Evolutionary conservation across 2,329 filamentous ascomycete genomes (phyloP).

Genomic region (Hypoxylon sp.): DNA sequence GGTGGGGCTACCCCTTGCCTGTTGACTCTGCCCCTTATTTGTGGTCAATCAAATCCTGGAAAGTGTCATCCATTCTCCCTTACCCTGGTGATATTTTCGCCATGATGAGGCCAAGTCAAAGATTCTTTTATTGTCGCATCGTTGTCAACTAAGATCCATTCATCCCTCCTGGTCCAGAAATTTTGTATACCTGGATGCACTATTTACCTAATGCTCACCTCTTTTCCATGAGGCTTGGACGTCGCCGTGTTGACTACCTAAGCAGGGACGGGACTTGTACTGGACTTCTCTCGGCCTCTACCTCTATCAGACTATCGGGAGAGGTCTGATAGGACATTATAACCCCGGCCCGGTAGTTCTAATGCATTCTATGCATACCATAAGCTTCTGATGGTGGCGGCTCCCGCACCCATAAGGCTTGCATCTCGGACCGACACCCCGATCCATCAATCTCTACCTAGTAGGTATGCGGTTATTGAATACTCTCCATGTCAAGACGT

Average conservation of each 20-base stretch:
- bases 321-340: neutral
- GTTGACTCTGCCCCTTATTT: too few species aligned
- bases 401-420: neutral
- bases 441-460: neutral
- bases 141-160: neutral
- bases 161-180: too few species aligned
- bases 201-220: neutral
- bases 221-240: neutral
- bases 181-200: too few species aligned
- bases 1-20: too few species aligned
- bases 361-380: neutral
- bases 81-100: too few species aligned
- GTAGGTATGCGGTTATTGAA: neutral
- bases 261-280: neutral
- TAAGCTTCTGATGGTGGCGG: neutral
- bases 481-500: neutral
- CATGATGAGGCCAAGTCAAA: too few species aligned
- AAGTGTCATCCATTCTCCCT: too few species aligned
- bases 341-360: neutral
- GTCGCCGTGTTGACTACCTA: neutral
- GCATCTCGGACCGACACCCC: neutral
- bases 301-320: neutral
- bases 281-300: neutral
- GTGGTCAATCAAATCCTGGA: too few species aligned
- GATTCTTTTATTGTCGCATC: neutral